A percentile compares a stretch with the other conserved stretches of the same genome.
Conservation (phyloP, 257 asterid species). For the Gentiana macrophylla region DNA sequence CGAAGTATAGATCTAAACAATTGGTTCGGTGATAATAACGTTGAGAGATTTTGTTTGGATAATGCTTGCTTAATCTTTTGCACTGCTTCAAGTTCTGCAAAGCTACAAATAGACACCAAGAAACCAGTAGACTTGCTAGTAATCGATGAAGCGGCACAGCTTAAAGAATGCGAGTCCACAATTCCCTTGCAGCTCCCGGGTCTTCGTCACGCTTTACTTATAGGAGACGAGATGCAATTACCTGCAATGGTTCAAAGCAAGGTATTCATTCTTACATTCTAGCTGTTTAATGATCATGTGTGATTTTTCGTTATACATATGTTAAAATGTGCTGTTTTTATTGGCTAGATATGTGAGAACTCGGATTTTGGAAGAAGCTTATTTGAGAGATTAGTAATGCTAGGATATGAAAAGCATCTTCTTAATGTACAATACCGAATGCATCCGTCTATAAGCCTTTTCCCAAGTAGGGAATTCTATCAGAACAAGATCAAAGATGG, state of each 20-base stretch:
- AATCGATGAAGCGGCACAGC: constrained; percentile 85
- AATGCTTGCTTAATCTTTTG: constrained; percentile 48
- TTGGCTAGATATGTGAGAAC: constrained; percentile 39
- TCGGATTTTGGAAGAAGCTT: constrained; percentile 64
- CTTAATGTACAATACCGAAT: constrained; percentile 66
- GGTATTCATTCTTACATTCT: constrained; percentile 22
- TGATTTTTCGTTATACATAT: too few relatives aligned
- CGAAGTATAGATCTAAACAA: constrained; percentile 17
- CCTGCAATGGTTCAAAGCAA: constrained; percentile 82
- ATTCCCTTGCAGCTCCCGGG: constrained; percentile 65
- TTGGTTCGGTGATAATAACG: background rate
- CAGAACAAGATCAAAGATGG: constrained; percentile 39
- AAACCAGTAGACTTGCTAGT: constrained; percentile 35
- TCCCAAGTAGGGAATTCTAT: constrained; percentile 61
- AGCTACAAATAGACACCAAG: constrained; percentile 23
- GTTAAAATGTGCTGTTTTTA: too few relatives aligned
- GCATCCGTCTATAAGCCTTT: constrained; percentile 74
- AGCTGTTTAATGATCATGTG: too few relatives aligned
- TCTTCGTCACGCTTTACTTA: constrained; percentile 54
- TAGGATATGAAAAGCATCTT: constrained; percentile 46
- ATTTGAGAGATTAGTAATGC: constrained; percentile 55
- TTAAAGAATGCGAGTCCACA: constrained; percentile 68
- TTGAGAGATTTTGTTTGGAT: constrained; percentile 24
- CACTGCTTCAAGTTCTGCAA: constrained; percentile 57
- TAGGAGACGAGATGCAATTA: constrained; percentile 73